phyloP scores from a whole-genome alignment of 2,329 filamentous ascomycete species.

The Colletotrichum lini region DNA sequence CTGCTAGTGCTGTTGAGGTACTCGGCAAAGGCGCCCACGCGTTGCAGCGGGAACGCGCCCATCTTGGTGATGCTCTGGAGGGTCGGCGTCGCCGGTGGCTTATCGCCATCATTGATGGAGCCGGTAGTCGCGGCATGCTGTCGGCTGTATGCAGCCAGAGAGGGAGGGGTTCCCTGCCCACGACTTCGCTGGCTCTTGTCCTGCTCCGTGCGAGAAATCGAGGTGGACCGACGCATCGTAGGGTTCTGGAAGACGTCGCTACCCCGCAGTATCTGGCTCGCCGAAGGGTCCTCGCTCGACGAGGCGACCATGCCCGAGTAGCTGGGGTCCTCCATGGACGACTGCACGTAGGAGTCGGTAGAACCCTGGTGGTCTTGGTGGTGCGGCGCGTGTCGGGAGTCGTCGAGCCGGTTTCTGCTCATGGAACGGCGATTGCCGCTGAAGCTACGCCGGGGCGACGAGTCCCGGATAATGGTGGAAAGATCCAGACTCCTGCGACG shows the following conservation, averaged over 20 bases:
- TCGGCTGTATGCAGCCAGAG: conserved; percentile 37
- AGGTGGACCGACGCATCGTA: conserved; percentile 70
- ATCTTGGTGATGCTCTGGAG: conserved; percentile 70
- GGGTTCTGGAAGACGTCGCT: conserved; percentile 92
- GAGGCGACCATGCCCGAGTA: conserved; percentile 79
- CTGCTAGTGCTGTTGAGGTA: conserved; percentile 86
- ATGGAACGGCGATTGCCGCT: conserved; percentile 71
- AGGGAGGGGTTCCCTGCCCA: conserved; percentile 25
- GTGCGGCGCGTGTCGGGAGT: conserved; percentile 62
- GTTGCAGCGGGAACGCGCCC: conserved; percentile 84
- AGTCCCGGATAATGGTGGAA: conserved; percentile 58
- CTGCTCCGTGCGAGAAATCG: conserved; percentile 47
- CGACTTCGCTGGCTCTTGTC: conserved; percentile 36
- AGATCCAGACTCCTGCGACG: conserved; percentile 68
- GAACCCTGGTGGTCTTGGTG: conserved; percentile 74
- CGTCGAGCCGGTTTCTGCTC: conserved; percentile 63
- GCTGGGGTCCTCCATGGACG: conserved; percentile 79
- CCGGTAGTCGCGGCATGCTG: conserved; percentile 58
- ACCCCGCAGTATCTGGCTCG: conserved; percentile 89
- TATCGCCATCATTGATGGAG: conserved; percentile 49
- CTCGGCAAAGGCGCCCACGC: conserved; percentile 85
- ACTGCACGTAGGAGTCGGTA: conserved; percentile 82
- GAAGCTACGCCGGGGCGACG: conserved; percentile 71
- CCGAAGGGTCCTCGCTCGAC: conserved; percentile 83
- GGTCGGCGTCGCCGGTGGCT: conserved; percentile 54